Conservation (phyloP, 352 stramenopile genomes). For the Phytophthora pini region DNA sequence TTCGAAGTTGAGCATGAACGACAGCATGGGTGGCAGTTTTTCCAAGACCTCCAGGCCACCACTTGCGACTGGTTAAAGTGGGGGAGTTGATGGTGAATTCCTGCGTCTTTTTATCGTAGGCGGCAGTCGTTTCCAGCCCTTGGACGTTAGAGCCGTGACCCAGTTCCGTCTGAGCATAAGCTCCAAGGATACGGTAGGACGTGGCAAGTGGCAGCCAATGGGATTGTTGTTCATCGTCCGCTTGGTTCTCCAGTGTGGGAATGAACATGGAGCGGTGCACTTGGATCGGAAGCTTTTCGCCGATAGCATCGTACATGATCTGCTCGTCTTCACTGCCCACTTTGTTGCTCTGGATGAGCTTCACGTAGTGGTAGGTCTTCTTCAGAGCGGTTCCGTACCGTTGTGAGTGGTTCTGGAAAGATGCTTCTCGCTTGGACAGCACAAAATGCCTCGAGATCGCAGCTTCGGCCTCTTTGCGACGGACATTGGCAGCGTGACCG, state of each 20-base stretch:
- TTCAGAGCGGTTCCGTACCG: slow-evolving; percentile 6
- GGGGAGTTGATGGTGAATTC: slow-evolving; percentile 95
- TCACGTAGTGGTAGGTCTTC: slow-evolving; percentile 23
- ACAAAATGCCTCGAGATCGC: slow-evolving; percentile 13
- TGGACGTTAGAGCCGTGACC: slow-evolving; percentile 21
- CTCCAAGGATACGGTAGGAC: slow-evolving; percentile 18
- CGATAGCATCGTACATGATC: slow-evolving; percentile 27
- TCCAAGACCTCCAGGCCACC: slow-evolving; percentile 80
- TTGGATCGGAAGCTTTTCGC: slow-evolving; percentile 24
- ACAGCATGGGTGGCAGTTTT: slow-evolving; percentile 22
- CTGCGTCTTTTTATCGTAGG: slow-evolving; percentile 74
- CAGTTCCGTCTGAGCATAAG: slow-evolving; percentile 22
- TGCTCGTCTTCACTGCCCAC: slow-evolving; percentile 19
- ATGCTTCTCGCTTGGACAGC: slow-evolving; percentile 14
- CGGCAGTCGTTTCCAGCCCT: slow-evolving; percentile 17
- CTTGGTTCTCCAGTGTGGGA: slow-evolving; percentile 22
- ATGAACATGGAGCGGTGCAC: slow-evolving; percentile 30
- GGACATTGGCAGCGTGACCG: slow-evolving; percentile 15
- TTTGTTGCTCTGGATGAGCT: slow-evolving; percentile 23
- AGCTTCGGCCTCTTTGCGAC: slow-evolving; percentile 20
- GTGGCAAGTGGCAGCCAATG: slow-evolving; percentile 18
- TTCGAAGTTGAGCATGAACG: slow-evolving; percentile 16
- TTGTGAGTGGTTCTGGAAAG: slow-evolving; percentile 21
- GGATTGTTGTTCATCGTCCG: slow-evolving; percentile 20
- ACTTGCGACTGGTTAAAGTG: slow-evolving; percentile 93